Evolutionary conservation across 1,284 basidiomycete genomes (phyloP).

Genomic region (Cryptococcus sp.): DNA sequence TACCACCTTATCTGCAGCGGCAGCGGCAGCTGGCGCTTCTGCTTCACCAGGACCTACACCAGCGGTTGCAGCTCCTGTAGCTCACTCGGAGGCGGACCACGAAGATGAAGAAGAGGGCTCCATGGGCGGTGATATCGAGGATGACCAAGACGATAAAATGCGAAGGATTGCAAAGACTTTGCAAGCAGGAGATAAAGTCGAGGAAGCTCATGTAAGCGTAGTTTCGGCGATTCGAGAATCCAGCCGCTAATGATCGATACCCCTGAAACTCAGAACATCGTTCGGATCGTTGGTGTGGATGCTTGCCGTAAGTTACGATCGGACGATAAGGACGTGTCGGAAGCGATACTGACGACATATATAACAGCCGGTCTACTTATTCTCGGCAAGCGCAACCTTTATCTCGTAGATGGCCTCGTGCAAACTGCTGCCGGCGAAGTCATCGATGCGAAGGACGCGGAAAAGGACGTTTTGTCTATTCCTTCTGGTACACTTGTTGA

Average conservation of each 20-base stretch:
- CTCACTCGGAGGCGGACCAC: slow-evolving; percentile 6
- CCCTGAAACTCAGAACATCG: slow-evolving; percentile 62
- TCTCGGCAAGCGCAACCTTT: slow-evolving; percentile 78
- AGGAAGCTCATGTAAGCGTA: slow-evolving; percentile 60
- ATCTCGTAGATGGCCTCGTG: slow-evolving; percentile 90
- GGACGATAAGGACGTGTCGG: not conserved
- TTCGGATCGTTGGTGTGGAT: slow-evolving; percentile 81
- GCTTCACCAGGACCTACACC: not conserved
- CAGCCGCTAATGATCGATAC: slow-evolving; percentile 10
- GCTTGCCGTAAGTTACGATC: slow-evolving; percentile 64
- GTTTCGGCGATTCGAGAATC: not conserved
- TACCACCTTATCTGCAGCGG: not conserved
- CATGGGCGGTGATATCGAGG: slow-evolving; percentile 38
- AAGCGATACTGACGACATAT: slow-evolving; percentile 5
- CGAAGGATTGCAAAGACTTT: slow-evolving; percentile 58
- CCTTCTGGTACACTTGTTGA: slow-evolving; percentile 76
- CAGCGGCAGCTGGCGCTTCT: not conserved
- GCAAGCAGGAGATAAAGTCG: slow-evolving; percentile 85
- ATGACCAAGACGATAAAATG: slow-evolving; percentile 70
- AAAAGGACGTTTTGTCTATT: slow-evolving; percentile 76
- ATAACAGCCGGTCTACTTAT: slow-evolving; percentile 81
- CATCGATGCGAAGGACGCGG: slow-evolving; percentile 83
- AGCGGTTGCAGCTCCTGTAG: slow-evolving; percentile 3
- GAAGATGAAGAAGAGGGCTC: slow-evolving; percentile 30
- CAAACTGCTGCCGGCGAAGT: slow-evolving; percentile 84